Conservation (phyloP, 1,139 yeast genomes). For the Zygosaccharomyces pseudobailii region DNA sequence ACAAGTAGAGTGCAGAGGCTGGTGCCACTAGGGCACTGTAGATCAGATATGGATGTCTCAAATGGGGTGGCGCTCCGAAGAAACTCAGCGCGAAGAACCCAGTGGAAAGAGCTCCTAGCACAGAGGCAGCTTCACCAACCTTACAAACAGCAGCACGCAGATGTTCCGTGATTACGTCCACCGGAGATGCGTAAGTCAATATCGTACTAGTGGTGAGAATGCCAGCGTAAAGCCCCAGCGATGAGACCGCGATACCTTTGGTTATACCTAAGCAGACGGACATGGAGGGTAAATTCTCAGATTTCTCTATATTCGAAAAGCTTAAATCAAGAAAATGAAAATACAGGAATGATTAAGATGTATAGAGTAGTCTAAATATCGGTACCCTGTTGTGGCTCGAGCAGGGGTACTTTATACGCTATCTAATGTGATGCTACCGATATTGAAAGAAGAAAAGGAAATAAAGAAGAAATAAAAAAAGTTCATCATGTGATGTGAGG, state of each 20-base stretch:
- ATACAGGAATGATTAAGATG: background rate
- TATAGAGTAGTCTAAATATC: background rate
- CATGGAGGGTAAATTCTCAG: constrained; percentile 11
- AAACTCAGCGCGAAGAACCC: constrained; percentile 33
- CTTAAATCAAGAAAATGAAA: background rate
- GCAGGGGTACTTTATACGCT: background rate
- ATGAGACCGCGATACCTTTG: constrained; percentile 63
- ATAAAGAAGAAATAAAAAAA: background rate
- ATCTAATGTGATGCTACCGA: background rate
- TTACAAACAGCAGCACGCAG: constrained; percentile 23
- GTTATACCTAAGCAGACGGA: constrained; percentile 33
- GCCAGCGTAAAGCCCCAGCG: constrained; percentile 92
- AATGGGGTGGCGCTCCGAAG: constrained; percentile 30
- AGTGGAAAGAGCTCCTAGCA: constrained; percentile 29
- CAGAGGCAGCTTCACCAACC: constrained; percentile 23
- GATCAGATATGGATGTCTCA: constrained; percentile 35
- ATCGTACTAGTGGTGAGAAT: constrained; percentile 79
- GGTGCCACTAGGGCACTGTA: constrained; percentile 35
- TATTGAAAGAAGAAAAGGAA: background rate
- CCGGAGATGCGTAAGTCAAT: constrained; percentile 37
- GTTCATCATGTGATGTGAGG: background rate
- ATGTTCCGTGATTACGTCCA: constrained; percentile 25
- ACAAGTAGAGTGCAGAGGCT: constrained; percentile 19
- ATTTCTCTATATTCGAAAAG: background rate
- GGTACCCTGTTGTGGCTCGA: background rate